Percentiles rank a stretch among this genome's conserved stretches.
Evolutionary conservation across 495 filamentous ascomycete species (phyloP).

Genomic region (Letharia lupina): DNA sequence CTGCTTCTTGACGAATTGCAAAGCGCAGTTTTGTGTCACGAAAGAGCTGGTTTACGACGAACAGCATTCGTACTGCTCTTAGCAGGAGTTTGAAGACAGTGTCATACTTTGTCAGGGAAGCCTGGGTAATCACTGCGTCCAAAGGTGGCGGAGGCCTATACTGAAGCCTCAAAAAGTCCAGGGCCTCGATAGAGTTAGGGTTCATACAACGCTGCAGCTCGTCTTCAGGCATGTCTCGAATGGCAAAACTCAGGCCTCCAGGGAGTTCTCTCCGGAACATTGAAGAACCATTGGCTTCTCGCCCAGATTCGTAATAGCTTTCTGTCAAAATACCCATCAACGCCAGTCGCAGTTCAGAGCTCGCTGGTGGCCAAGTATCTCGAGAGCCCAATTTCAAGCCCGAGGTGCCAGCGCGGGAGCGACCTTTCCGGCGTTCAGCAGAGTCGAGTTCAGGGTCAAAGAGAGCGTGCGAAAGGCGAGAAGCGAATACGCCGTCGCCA

Average conservation of each 20-base stretch:
- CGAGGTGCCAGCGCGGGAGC: conserved; percentile 63
- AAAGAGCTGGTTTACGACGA: conserved; percentile 57
- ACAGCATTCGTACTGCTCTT: conserved; percentile 69
- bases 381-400: conserved; percentile 70
- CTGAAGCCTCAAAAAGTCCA: conserved; percentile 82
- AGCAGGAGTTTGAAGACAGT: conserved; percentile 70
- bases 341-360: conserved; percentile 79
- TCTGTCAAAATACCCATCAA: conserved; percentile 82
- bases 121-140: conserved; percentile 59
- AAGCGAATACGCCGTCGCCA: conserved; percentile 73
- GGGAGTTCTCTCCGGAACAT: conserved; percentile 51
- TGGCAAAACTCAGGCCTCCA: conserved; percentile 74
- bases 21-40: conserved; percentile 34
- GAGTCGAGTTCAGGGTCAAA: conserved; percentile 80
- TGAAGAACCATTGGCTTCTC: conserved; percentile 21
- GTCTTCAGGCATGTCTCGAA: conserved; percentile 66
- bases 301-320: conserved; percentile 44
- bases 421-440: conserved; percentile 62
- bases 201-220: conserved; percentile 75
- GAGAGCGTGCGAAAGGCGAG: conserved; percentile 69
- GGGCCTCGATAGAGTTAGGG: conserved; percentile 67
- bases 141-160: conserved; percentile 73
- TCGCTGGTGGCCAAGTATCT: conserved; percentile 84
- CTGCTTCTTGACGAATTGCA: conserved; percentile 25
- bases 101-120: conserved; percentile 70